Percentiles rank a stretch among this genome's conserved stretches.
These are phyloP conservation scores for Diaporthe caulivora DNA, from an alignment of 2,329 filamentous ascomycete species.

Conservation along the genomic window DNA sequence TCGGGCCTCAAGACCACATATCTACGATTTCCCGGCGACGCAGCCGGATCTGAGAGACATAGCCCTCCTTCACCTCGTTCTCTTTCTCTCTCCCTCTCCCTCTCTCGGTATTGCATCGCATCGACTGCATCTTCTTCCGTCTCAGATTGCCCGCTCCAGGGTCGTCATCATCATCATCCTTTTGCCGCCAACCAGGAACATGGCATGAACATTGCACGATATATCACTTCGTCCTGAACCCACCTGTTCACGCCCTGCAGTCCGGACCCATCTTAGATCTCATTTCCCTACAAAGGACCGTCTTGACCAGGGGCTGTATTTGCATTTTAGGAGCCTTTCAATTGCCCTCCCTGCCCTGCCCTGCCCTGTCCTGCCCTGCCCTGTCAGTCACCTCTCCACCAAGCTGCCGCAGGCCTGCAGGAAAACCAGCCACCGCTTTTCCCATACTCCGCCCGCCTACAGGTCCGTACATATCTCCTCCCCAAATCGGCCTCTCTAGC, in stretches of 20 bases:
- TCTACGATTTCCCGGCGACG: slow-evolving; percentile 17
- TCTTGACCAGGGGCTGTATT: not conserved
- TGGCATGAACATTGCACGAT: slow-evolving; percentile 29
- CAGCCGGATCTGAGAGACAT: not conserved
- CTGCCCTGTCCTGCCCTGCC: slow-evolving; percentile 4
- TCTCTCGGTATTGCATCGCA: not conserved
- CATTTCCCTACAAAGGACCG: slow-evolving; percentile 30
- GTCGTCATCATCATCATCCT: slow-evolving; percentile 13
- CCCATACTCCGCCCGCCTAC: slow-evolving; percentile 31
- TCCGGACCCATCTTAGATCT: slow-evolving; percentile 13
- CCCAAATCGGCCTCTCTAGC: slow-evolving; percentile 25
- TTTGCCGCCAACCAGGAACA: slow-evolving; percentile 13
- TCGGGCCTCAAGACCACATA: slow-evolving; percentile 25
- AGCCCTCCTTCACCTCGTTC: slow-evolving; percentile 21
- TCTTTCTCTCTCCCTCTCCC: not conserved
- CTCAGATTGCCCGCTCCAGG: not conserved
- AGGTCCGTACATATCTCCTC: slow-evolving; percentile 30
- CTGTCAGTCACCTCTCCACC: slow-evolving; percentile 5
- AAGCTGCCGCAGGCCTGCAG: slow-evolving; percentile 25
- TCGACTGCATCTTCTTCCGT: not conserved
- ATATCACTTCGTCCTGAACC: slow-evolving; percentile 26
- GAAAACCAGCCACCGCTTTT: slow-evolving; percentile 38
- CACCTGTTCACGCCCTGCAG: slow-evolving; percentile 14
- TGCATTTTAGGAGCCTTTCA: slow-evolving; percentile 2
- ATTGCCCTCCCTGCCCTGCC: slow-evolving; percentile 2